Percentiles rank a stretch among this genome's conserved stretches.
Evolutionary conservation across 768 basidiomycete species (phyloP).

Genomic region (Royoungia palumana): DNA sequence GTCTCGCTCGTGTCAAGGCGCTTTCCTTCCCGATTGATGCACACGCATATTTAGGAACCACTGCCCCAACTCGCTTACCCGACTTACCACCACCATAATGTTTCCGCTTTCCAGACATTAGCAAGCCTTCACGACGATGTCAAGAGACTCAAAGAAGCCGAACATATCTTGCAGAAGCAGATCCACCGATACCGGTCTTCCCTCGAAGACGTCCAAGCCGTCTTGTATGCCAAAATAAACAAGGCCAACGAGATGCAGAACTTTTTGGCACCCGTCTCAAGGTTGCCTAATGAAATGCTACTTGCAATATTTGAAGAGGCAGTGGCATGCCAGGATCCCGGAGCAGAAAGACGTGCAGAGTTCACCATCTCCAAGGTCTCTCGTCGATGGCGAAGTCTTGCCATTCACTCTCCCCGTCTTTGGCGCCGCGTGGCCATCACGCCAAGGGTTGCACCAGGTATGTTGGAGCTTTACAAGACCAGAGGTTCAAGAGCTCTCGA

Average conservation of each 20-base stretch:
- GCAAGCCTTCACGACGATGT: slow-evolving; percentile 20
- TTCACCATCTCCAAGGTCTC: slow-evolving; percentile 30
- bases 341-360: slow-evolving; percentile 18
- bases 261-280: slow-evolving; percentile 28
- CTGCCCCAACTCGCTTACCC: slow-evolving; percentile 4
- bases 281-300: slow-evolving; percentile 30
- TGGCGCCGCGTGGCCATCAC: slow-evolving; percentile 28
- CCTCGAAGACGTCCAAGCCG: slow-evolving; percentile 16
- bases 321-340: slow-evolving; percentile 23
- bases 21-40: slow-evolving; percentile 7
- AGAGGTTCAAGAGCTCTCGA: slow-evolving; percentile 26
- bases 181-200: slow-evolving; percentile 12
- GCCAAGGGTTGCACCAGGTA: slow-evolving; percentile 15
- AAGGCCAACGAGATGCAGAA: slow-evolving; percentile 31
- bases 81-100: slow-evolving; percentile 12
- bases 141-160: slow-evolving; percentile 12
- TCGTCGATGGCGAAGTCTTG: slow-evolving; percentile 32
- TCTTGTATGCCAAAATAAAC: slow-evolving; percentile 15
- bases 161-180: slow-evolving; percentile 13
- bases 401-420: slow-evolving; percentile 28
- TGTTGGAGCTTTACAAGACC: slow-evolving; percentile 26
- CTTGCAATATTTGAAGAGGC: slow-evolving; percentile 31
- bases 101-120: slow-evolving; percentile 17
- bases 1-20: neutral
- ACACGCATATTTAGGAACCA: slow-evolving; percentile 14